These are phyloP conservation scores for Sporisorium scitamineum DNA, from an alignment of 1,284 basidiomycete genomes.

Conservation along the genomic window DNA sequence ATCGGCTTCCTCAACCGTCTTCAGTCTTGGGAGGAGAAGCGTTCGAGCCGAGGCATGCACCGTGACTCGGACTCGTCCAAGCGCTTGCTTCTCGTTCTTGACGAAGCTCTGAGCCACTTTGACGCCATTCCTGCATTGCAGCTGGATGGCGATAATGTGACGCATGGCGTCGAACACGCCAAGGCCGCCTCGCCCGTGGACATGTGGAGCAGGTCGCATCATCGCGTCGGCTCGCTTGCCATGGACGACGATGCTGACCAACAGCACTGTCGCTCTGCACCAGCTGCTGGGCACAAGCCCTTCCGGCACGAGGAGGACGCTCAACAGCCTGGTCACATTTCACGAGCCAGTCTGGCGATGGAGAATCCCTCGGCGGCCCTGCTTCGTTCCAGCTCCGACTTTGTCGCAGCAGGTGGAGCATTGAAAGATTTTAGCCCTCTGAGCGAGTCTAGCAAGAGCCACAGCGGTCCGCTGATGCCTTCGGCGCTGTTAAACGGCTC, in stretches of 20 bases:
- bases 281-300: constrained; percentile 28
- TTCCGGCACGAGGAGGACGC: constrained; percentile 1
- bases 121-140: constrained; percentile 46
- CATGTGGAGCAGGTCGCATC: constrained; percentile 41
- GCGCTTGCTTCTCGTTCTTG: constrained; percentile 53
- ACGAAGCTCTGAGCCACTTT: constrained; percentile 49
- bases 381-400: constrained; percentile 37
- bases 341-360: constrained; percentile 33
- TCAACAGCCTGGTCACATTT: constrained; percentile 20
- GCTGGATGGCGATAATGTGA: constrained; percentile 24
- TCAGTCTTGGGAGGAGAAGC: constrained; percentile 52
- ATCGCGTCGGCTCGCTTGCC: constrained; percentile 25
- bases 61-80: constrained; percentile 49
- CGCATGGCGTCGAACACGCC: constrained; percentile 1
- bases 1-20: constrained; percentile 56
- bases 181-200: constrained; percentile 27
- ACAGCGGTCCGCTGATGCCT: constrained; percentile 45
- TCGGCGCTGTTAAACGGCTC: constrained; percentile 45
- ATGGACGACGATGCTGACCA: constrained; percentile 24
- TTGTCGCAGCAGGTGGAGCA: constrained; percentile 10
- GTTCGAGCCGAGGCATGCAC: constrained; percentile 36
- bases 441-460: constrained; percentile 40
- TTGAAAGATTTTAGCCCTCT: constrained; percentile 33
- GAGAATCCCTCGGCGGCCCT: constrained; percentile 27
- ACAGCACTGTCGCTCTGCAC: constrained; percentile 57